These are phyloP conservation scores for Crotalaria pallida DNA, from an alignment of 306 rosid genomes.

Conservation along the genomic window DNA sequence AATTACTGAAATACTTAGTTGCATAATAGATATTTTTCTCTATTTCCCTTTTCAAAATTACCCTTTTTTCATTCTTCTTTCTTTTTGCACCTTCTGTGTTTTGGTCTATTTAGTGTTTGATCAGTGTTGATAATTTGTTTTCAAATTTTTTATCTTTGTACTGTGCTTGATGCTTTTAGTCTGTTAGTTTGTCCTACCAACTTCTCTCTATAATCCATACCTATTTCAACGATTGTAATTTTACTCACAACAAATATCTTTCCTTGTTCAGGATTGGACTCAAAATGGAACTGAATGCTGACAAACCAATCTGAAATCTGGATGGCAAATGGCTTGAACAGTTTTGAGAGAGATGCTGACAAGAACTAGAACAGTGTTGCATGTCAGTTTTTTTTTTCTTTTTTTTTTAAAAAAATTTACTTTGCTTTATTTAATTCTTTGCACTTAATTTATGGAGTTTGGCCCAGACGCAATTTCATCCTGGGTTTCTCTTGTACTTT, in stretches of 20 bases:
- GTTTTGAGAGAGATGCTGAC: slow-evolving; percentile 49
- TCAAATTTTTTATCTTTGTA: neutral
- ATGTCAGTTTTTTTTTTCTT: slow-evolving; percentile 21
- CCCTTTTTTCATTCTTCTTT: neutral
- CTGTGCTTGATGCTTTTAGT: neutral
- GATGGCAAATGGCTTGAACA: slow-evolving; percentile 40
- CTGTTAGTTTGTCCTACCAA: too few relatives aligned
- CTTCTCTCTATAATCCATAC: neutral
- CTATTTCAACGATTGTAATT: neutral
- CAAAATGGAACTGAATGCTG: slow-evolving; percentile 23
- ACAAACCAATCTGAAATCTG: neutral
- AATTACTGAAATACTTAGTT: neutral
- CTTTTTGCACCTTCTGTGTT: neutral
- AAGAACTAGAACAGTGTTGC: slow-evolving; percentile 29
- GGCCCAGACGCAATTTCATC: neutral
- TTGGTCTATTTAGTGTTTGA: neutral
- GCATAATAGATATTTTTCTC: neutral
- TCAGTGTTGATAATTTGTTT: neutral
- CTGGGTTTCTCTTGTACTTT: neutral
- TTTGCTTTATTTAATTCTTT: slow-evolving; percentile 1
- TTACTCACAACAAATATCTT: neutral
- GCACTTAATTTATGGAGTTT: neutral
- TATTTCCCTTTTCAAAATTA: neutral
- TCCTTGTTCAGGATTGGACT: slow-evolving; percentile 24
- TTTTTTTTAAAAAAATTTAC: neutral